Conservation (phyloP, 2,329 filamentous ascomycete genomes). For the Diaporthe citrichinensis region DNA sequence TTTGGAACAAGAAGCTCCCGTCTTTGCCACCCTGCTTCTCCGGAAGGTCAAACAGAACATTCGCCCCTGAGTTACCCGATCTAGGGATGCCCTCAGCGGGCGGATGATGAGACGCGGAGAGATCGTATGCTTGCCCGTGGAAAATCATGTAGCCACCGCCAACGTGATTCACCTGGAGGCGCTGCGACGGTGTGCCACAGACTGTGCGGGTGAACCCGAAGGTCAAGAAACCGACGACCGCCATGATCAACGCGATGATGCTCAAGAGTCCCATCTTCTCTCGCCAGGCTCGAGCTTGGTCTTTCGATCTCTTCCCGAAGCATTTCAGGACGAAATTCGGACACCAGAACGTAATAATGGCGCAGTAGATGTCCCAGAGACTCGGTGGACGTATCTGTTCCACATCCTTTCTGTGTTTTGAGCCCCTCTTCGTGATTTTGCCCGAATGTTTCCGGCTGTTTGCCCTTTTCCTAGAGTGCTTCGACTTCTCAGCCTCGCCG, state of each 20-base stretch:
- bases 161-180: conserved; percentile 88
- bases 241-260: conserved; percentile 89
- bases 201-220: conserved; percentile 96
- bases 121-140: conserved; percentile 90
- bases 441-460: conserved; percentile 59
- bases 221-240: conserved; percentile 92
- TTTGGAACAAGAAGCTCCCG: conserved; percentile 97
- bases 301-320: conserved; percentile 87
- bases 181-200: conserved; percentile 79
- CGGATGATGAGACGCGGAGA: conserved; percentile 83
- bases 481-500: conserved; percentile 56
- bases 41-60: conserved; percentile 89
- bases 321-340: conserved; percentile 87
- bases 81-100: conserved; percentile 81
- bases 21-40: conserved; percentile 89
- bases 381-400: conserved; percentile 84
- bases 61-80: conserved; percentile 68
- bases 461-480: conserved; percentile 50
- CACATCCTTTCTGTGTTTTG: conserved; percentile 65
- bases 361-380: conserved; percentile 96
- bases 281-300: conserved; percentile 92
- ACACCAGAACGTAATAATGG: conserved; percentile 93
- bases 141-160: conserved; percentile 92
- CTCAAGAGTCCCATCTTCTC: conserved; percentile 98
- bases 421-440: conserved; percentile 73